Evolutionary conservation across 495 filamentous ascomycete genomes (phyloP), one percentile per base, ranked within the genome.

Genomic region (Aspergillus funiculosus): DNA sequence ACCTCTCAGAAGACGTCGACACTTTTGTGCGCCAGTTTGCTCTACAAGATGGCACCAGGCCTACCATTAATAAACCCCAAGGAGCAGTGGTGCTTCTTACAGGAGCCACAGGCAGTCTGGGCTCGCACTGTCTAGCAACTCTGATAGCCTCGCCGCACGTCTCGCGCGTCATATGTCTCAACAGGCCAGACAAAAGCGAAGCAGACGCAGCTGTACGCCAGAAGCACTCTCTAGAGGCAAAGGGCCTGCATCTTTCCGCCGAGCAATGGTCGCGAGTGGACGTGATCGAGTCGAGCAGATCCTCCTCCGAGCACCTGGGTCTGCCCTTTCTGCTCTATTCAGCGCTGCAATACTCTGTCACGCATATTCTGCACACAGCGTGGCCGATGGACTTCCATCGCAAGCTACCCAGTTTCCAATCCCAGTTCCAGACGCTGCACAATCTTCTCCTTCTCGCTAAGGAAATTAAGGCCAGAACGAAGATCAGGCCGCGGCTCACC

Each of bases 361-460:
- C 76, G 1, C 66, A 77, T 31, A 72, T 79, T 18, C 51, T 79
- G 18, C 75, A 80, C 54, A 76, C 72, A 39, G 75, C 76, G 3
- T 79, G 75, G 74, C 73, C 72, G 0, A 77, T 79, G 73, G 72
- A 63, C 52, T 61, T 42, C 27, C 74, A 58, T 20, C 54, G 71
- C 1, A 57, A 67, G 0, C n/a, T 80, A 0, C 43, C 56, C 2
- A 63, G 48, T 7, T 75, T 75, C 37, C 69, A 75, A 43, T 25
- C 69, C 1, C 73, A 77, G 39, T 73, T 81, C 50, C 50, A 58
- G 6, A 43, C 54, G 2, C 57, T 77, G 55, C 53, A 58, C 1
- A 71, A 73, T 43, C 52, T 79, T 1, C 36, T 77, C 10, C 51
- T 68, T 25, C 55, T 79, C 6, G 71, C 71, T 0, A 11, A 44